A percentile compares a stretch with the other conserved stretches of the same genome.
Conservation (phyloP, 1,284 basidiomycete species). For the Marasmius sp. region DNA sequence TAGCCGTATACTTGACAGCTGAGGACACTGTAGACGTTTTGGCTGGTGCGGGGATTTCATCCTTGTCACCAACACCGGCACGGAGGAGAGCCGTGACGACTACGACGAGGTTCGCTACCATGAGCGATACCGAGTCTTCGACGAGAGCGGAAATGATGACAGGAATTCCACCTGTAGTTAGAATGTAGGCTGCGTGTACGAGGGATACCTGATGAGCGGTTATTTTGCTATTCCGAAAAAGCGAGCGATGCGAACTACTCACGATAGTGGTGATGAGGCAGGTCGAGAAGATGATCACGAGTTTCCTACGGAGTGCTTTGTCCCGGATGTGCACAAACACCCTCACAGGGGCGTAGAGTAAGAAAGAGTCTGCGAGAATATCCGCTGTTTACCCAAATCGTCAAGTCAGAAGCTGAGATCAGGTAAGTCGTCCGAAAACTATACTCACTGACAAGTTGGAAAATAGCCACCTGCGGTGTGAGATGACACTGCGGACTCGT, state of each 20-base stretch:
- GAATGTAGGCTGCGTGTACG: slow-evolving; percentile 37
- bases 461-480: slow-evolving; percentile 30
- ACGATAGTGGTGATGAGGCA: slow-evolving; percentile 35
- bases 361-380: slow-evolving; percentile 34
- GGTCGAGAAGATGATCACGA: slow-evolving; percentile 40
- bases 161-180: slow-evolving; percentile 28
- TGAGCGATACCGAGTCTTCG: slow-evolving; percentile 38
- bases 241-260: neutral
- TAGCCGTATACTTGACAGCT: neutral
- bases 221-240: neutral
- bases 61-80: neutral
- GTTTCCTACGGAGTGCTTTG: slow-evolving; percentile 30
- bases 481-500: slow-evolving; percentile 32
- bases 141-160: slow-evolving; percentile 39
- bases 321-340: slow-evolving; percentile 35
- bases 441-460: slow-evolving; percentile 34
- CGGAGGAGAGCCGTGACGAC: slow-evolving; percentile 32
- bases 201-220: slow-evolving; percentile 29
- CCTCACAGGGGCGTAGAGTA: slow-evolving; percentile 34
- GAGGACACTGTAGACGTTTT: neutral
- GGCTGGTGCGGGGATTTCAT: neutral
- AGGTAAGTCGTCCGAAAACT: neutral
- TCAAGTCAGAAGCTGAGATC: neutral
- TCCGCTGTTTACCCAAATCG: slow-evolving; percentile 30
- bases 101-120: slow-evolving; percentile 43